Evolutionary conservation across 345 rosid species (phyloP).

Genomic region (Populus davidiana): DNA sequence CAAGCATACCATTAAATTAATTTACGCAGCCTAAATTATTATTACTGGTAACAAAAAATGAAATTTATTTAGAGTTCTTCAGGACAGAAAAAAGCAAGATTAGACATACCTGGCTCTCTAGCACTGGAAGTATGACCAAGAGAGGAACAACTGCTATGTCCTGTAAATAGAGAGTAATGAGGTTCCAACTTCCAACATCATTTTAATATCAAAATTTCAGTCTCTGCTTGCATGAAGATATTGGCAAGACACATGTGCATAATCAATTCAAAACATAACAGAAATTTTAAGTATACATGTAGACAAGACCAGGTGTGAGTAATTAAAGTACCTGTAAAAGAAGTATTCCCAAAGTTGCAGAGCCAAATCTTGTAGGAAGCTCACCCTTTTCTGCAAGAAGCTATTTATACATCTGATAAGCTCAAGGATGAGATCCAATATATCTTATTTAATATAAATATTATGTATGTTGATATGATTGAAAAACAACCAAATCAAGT

Average conservation of each 20-base stretch:
- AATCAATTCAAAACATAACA: slow-evolving; percentile 15
- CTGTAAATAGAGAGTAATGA: slow-evolving; percentile 45
- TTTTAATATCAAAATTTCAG: not conserved
- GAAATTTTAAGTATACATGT: not conserved
- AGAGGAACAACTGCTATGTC: slow-evolving; percentile 95
- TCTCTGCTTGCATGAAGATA: slow-evolving; percentile 19
- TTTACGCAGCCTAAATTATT: not conserved
- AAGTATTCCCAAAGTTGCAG: slow-evolving; percentile 95
- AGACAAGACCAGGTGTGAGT: not conserved
- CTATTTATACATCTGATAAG: slow-evolving; percentile 51
- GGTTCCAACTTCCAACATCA: slow-evolving; percentile 5
- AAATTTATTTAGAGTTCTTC: not conserved
- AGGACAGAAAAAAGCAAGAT: not conserved
- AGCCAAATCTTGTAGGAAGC: slow-evolving; percentile 96
- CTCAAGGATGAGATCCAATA: slow-evolving; percentile 14
- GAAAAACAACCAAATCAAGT: not conserved
- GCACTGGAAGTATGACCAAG: slow-evolving; percentile 84
- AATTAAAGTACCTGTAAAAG: slow-evolving; percentile 71
- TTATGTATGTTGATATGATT: not conserved
- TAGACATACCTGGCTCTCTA: slow-evolving; percentile 77
- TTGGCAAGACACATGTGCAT: slow-evolving; percentile 2
- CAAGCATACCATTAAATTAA: not conserved
- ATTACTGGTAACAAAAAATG: not conserved
- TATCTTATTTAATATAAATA: not conserved
- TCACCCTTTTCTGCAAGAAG: slow-evolving; percentile 99